These are phyloP conservation scores for Cucumis melo DNA, from an alignment of 306 rosid genomes.

Conservation along the genomic window DNA sequence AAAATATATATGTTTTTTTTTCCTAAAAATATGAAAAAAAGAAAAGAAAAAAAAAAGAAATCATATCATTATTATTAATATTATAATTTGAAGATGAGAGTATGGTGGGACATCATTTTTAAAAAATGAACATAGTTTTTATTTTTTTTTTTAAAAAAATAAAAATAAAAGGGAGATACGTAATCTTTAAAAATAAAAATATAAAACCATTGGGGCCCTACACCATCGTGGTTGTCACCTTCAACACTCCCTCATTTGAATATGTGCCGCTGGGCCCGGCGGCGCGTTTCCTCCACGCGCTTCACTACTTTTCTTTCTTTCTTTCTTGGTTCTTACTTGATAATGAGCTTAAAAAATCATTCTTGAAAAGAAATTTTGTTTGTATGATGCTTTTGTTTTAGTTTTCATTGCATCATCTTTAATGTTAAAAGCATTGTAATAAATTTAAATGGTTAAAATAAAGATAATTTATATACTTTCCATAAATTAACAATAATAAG, in stretches of 20 bases:
- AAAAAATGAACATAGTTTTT: not conserved
- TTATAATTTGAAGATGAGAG: not conserved
- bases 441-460: too few relatives aligned
- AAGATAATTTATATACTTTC: too few relatives aligned
- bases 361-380: too few relatives aligned
- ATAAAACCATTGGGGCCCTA: not conserved
- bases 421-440: too few relatives aligned
- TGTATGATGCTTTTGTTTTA: too few relatives aligned
- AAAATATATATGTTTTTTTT: not conserved
- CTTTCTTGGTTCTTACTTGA: too few relatives aligned
- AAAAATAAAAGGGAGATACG: not conserved
- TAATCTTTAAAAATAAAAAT: not conserved
- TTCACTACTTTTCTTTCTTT: not conserved
- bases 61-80: not conserved
- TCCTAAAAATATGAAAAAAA: too few relatives aligned
- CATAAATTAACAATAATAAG: too few relatives aligned
- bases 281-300: not conserved
- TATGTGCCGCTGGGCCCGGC: conserved; percentile 1
- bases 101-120: not conserved
- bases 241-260: conserved; percentile 3
- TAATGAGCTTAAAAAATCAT: too few relatives aligned
- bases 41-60: not conserved
- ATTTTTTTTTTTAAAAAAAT: not conserved
- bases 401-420: too few relatives aligned
- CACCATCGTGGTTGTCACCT: conserved; percentile 4